A percentile compares a stretch with the other conserved stretches of the same genome.
Evolutionary conservation across 2,329 filamentous ascomycete genomes (phyloP).

Genomic region (Paradendryphiella salina): DNA sequence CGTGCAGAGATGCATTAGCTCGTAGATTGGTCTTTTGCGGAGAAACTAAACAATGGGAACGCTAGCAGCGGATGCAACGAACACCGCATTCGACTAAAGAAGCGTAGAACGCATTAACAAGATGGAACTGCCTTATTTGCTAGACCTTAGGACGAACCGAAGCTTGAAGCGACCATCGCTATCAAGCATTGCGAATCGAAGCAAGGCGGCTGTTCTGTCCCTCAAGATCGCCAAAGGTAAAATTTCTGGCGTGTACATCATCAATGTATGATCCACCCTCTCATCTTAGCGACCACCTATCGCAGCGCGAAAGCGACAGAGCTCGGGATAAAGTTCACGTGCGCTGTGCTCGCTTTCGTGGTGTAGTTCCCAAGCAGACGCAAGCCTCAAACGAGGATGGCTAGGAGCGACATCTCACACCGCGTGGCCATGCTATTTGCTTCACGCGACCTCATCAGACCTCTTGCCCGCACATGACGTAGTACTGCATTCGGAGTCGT

Average conservation of each 20-base stretch:
- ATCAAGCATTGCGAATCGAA: neutral
- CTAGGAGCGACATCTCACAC: neutral
- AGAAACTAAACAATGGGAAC: neutral
- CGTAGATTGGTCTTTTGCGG: neutral
- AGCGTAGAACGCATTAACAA: neutral
- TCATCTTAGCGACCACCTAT: constrained; percentile 10
- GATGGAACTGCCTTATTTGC: too few species aligned
- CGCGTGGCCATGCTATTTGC: neutral
- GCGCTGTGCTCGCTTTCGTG: neutral
- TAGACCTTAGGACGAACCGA: too few species aligned
- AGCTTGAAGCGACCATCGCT: neutral
- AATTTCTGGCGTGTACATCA: neutral
- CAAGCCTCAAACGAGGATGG: neutral
- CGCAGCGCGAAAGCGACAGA: neutral
- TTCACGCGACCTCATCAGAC: neutral
- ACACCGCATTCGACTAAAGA: neutral
- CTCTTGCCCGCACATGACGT: constrained; percentile 3
- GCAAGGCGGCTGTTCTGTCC: constrained; percentile 5
- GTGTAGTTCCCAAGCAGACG: neutral
- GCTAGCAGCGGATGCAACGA: constrained; percentile 7
- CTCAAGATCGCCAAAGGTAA: neutral
- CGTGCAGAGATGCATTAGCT: constrained; percentile 6
- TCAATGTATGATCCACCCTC: neutral
- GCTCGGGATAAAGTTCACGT: neutral
- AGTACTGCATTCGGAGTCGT: neutral